These are phyloP conservation scores for Craspedostauros australis DNA, from an alignment of 108 stramenopile species.

Conservation along the genomic window DNA sequence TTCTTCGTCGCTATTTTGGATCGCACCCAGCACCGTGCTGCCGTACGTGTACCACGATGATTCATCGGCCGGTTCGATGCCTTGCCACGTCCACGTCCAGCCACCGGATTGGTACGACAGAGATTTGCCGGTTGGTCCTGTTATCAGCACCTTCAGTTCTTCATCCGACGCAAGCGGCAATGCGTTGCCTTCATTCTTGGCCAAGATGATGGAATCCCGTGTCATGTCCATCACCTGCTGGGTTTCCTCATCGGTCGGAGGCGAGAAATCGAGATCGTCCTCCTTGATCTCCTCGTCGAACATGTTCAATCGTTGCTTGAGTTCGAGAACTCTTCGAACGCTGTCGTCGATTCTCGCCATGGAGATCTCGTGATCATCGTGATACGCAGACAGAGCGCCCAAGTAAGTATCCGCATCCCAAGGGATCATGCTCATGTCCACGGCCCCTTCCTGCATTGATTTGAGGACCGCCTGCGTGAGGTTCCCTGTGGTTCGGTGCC, in stretches of 20 bases:
- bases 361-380: slow-evolving; percentile 4
- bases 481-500: slow-evolving; percentile 43
- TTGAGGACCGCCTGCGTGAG: slow-evolving; percentile 38
- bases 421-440: slow-evolving; percentile 83
- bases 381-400: slow-evolving; percentile 13
- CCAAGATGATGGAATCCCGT: slow-evolving; percentile 47
- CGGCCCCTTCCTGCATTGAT: slow-evolving; percentile 54
- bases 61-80: slow-evolving; percentile 27
- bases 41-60: slow-evolving; percentile 35
- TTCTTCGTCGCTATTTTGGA: slow-evolving; percentile 9
- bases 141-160: slow-evolving; percentile 48
- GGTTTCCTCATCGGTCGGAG: slow-evolving; percentile 19
- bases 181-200: slow-evolving; percentile 44
- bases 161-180: slow-evolving; percentile 20
- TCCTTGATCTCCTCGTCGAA: slow-evolving; percentile 42
- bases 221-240: slow-evolving; percentile 51
- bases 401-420: slow-evolving; percentile 34
- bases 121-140: slow-evolving; percentile 72
- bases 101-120: slow-evolving; percentile 50
- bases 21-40: slow-evolving; percentile 33
- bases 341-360: slow-evolving; percentile 37
- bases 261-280: slow-evolving; percentile 27
- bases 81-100: slow-evolving; percentile 88
- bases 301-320: slow-evolving; percentile 71
- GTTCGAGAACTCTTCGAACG: slow-evolving; percentile 45